These are phyloP conservation scores for Amoeboaphelidium protococcarum DNA, from an alignment of 371 early-diverging fungal species.

Conservation along the genomic window DNA sequence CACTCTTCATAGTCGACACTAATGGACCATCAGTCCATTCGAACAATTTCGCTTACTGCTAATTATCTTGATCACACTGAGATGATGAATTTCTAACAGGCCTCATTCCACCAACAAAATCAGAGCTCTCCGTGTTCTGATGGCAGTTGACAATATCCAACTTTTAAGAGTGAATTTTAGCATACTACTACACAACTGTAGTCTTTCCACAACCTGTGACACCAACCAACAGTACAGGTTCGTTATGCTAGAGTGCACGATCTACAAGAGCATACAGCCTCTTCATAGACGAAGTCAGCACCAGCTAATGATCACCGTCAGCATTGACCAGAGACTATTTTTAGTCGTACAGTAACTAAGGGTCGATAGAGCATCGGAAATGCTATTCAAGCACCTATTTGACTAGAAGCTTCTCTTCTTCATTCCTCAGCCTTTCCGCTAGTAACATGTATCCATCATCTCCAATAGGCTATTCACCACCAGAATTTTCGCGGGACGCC, in stretches of 20 bases:
- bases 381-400: constrained; percentile 54
- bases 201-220: constrained; percentile 99
- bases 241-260: constrained; percentile 49
- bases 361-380: constrained; percentile 17
- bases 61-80: not conserved
- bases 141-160: constrained; percentile 89
- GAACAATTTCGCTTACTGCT: constrained; percentile 34
- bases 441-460: constrained; percentile 86
- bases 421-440: constrained; percentile 66
- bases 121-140: constrained; percentile 88
- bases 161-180: constrained; percentile 26
- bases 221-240: constrained; percentile 93
- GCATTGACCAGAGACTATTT: too few relatives aligned
- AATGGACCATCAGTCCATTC: constrained; percentile 93
- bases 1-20: constrained; percentile 73
- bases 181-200: constrained; percentile 81
- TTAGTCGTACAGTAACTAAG: not conserved
- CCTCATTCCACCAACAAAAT: constrained; percentile 93
- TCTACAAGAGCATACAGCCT: constrained; percentile 66
- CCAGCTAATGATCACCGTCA: constrained; percentile 18
- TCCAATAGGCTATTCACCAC: constrained; percentile 48
- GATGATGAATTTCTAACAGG: constrained; percentile 65
- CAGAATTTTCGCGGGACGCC: constrained; percentile 55
- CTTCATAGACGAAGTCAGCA: constrained; percentile 86
- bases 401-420: constrained; percentile 57